Conservation (phyloP, 2,329 filamentous ascomycete genomes). For the Emergomyces pasteurianus region DNA sequence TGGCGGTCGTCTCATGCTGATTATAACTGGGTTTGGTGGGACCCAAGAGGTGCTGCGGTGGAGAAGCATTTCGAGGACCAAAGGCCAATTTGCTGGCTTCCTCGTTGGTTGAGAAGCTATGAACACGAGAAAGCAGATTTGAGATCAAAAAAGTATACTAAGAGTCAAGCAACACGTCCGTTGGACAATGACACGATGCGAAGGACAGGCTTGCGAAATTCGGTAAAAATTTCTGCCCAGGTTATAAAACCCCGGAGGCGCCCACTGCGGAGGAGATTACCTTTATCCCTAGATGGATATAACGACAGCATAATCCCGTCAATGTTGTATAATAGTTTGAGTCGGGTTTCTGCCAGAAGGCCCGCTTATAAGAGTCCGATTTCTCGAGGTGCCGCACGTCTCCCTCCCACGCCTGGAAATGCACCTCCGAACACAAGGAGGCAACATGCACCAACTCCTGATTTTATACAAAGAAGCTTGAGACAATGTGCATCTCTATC, state of each 20-base stretch:
- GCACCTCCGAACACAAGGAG: no score
- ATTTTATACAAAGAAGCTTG: background rate
- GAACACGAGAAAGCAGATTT: conserved; percentile 14
- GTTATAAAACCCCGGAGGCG: background rate
- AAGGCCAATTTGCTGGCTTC: conserved; percentile 15
- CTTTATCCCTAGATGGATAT: background rate
- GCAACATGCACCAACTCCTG: background rate
- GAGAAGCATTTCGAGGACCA: conserved; percentile 11
- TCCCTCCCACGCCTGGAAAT: no score
- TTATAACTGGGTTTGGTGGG: conserved; percentile 33
- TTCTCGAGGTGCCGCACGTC: background rate
- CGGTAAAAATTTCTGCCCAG: background rate
- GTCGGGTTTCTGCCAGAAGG: background rate
- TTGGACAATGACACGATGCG: background rate
- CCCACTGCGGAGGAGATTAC: background rate
- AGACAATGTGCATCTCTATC: background rate
- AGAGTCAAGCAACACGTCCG: background rate
- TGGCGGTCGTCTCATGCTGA: conserved; percentile 26
- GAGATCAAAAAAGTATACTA: conserved; percentile 16
- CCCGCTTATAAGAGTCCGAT: background rate
- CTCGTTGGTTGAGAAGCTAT: conserved; percentile 18
- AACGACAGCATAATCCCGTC: background rate
- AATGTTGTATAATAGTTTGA: background rate
- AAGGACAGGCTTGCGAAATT: background rate
- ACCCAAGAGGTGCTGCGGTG: conserved; percentile 18